Base-by-base conservation (phyloP, 1,284 basidiomycete genomes). In the Cryptococcus floricola region DNA sequence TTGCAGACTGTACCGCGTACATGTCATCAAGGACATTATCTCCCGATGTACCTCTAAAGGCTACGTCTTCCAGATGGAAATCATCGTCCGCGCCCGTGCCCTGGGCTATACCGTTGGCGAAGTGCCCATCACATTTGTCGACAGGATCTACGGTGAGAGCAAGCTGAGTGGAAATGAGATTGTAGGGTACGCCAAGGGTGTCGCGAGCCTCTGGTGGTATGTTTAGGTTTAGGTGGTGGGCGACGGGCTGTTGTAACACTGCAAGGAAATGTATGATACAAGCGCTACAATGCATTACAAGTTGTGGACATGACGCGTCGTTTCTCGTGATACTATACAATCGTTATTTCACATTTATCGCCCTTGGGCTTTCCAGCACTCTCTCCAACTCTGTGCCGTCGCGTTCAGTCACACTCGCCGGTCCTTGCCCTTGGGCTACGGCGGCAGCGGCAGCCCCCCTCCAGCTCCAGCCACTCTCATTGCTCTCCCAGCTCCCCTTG, bases 11-110 rank as follows among this genome's bases (percentile, higher is more conserved):
- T 95, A 94, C 74, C 85, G 88, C 45, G 76, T 85, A 14, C 81
- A 82, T 1, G 90, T 89, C 5, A 80, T 95, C 56, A 82, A 82
- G 51, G 85, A 88, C 64, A 87, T 95, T 67, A 94, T 95, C 67
- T 82, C 85, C 5, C 81, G 87, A 62, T 91, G 88, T 8, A 83
- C 87, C 59, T 91, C 88, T 16, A 88, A 89, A 63, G 91, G 91
- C 3, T 95, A 94, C 68, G 91, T 95, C 14, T 94, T 95, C 80
- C 91, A 95, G 79, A 95, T 95, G 91, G 91, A 95, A 76, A 94
- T 94, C 84, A 91, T 94, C 82, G 91, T 92, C 27, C 84, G 91
- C 4, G 91, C 91, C 2, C 82, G 86, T 47, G 83, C 87, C 1
- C 78, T 88, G 50, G 90, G 89, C 7, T 94, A 91, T 77, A 83